These are phyloP conservation scores for Rhodotorula sp. DNA, from an alignment of 1,284 basidiomycete species.

Conservation along the genomic window DNA sequence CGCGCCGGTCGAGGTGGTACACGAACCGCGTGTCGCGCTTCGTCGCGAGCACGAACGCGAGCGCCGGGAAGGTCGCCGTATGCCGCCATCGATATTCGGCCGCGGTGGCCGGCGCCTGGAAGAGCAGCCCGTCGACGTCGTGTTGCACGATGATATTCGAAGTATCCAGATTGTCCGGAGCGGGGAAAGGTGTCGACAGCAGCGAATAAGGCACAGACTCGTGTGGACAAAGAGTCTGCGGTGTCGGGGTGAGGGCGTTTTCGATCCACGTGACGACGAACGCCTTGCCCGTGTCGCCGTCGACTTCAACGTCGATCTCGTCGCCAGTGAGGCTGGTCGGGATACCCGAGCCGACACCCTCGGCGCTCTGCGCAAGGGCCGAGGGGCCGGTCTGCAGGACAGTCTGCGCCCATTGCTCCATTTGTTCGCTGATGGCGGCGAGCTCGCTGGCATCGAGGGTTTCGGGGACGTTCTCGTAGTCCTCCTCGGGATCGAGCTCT, in stretches of 20 bases:
- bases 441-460: conserved; percentile 82
- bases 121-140: conserved; percentile 77
- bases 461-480: conserved; percentile 69
- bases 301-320: conserved; percentile 77
- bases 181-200: conserved; percentile 33
- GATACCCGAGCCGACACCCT: conserved; percentile 63
- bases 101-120: conserved; percentile 50
- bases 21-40: conserved; percentile 85
- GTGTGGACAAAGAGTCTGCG: conserved; percentile 24
- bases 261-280: conserved; percentile 64
- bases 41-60: conserved; percentile 89
- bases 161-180: not conserved
- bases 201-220: conserved; percentile 11
- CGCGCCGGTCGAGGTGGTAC: conserved; percentile 57
- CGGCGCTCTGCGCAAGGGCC: conserved; percentile 41
- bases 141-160: conserved; percentile 62
- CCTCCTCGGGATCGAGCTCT: conserved; percentile 32
- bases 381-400: conserved; percentile 58
- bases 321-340: conserved; percentile 70
- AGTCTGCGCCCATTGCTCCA: conserved; percentile 75
- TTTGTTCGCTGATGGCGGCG: conserved; percentile 68
- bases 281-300: conserved; percentile 56
- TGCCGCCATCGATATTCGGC: conserved; percentile 64
- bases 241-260: conserved; percentile 29
- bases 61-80: conserved; percentile 73